Percentiles rank a stretch among this genome's conserved stretches.
These are phyloP conservation scores for Volvox reticuliferus DNA, from an alignment of 139 green algal genomes.

Conservation along the genomic window DNA sequence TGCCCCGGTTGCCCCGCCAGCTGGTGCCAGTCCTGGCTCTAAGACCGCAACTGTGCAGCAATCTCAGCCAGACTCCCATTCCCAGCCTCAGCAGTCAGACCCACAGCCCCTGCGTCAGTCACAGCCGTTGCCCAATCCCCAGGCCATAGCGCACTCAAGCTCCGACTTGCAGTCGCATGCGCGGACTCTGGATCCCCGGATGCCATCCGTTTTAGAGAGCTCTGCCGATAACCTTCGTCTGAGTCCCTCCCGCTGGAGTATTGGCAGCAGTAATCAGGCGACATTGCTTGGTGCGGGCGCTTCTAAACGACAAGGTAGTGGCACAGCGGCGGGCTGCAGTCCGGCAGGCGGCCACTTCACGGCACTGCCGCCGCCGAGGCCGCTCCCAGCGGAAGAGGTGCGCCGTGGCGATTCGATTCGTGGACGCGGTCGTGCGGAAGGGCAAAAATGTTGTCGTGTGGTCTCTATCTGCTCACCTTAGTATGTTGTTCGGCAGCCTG, in stretches of 20 bases:
- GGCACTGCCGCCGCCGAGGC: not conserved
- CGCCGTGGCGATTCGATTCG: not conserved
- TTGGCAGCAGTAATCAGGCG: not conserved
- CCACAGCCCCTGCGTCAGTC: not conserved
- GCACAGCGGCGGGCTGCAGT: not conserved
- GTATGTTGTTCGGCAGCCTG: too few species aligned
- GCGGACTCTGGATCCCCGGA: not conserved
- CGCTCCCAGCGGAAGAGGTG: not conserved
- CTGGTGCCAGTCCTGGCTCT: not conserved
- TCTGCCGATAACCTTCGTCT: not conserved
- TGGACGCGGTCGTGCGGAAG: too few species aligned
- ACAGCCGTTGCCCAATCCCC: not conserved
- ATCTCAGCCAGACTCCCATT: not conserved
- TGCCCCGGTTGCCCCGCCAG: not conserved
- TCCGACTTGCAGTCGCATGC: not conserved
- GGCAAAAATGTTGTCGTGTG: too few species aligned
- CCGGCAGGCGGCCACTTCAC: not conserved
- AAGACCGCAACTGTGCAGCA: not conserved
- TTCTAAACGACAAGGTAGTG: not conserved
- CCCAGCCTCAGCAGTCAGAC: not conserved
- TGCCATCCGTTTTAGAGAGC: not conserved
- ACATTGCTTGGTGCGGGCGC: not conserved
- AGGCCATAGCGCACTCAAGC: not conserved
- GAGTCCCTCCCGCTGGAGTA: not conserved
- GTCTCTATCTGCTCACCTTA: too few species aligned